phyloP scores from a whole-genome alignment of 2,329 filamentous ascomycete genomes.

The Coniochaeta pulveracea region DNA sequence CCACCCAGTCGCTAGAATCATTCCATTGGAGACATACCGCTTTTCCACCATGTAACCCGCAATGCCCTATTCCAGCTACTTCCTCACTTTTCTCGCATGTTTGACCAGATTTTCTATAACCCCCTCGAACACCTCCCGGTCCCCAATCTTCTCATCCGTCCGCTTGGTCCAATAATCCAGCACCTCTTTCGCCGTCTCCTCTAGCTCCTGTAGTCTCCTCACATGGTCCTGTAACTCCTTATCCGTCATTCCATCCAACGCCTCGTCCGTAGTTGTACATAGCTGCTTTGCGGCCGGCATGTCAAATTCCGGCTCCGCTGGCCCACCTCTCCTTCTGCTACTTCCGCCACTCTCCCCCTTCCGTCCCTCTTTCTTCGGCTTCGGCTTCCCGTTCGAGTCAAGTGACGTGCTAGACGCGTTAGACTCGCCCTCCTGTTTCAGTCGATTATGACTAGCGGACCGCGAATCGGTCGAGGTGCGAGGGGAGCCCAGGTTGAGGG shows the following conservation, averaged over 20 bases:
- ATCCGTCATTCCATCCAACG: constrained; percentile 67
- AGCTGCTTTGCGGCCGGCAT: constrained; percentile 66
- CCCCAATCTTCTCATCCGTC: constrained; percentile 76
- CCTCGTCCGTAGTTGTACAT: constrained; percentile 76
- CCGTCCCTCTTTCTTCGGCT: constrained; percentile 19
- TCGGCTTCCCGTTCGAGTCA: constrained; percentile 47
- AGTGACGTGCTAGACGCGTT: constrained; percentile 48
- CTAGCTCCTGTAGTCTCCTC: constrained; percentile 54
- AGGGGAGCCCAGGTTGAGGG: constrained; percentile 47
- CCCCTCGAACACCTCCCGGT: constrained; percentile 88
- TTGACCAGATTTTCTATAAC: constrained; percentile 96
- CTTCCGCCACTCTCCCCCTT: constrained; percentile 9
- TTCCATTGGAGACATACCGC: too few species aligned
- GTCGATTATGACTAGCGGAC: constrained; percentile 23
- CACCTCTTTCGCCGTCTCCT: constrained; percentile 61
- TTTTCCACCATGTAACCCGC: not conserved
- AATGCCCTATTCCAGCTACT: constrained; percentile 36
- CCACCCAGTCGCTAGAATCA: too few species aligned
- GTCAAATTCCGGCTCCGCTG: constrained; percentile 65
- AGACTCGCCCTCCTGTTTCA: constrained; percentile 29
- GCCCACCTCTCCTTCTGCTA: constrained; percentile 43
- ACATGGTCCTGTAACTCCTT: constrained; percentile 66
- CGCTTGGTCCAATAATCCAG: constrained; percentile 82
- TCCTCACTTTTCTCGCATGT: constrained; percentile 75
- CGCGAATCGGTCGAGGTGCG: constrained; percentile 44